A percentile compares a stretch with the other conserved stretches of the same genome.
Conservation (phyloP, 805 yeast genomes). For the Scheffersomyces amazonensis region DNA sequence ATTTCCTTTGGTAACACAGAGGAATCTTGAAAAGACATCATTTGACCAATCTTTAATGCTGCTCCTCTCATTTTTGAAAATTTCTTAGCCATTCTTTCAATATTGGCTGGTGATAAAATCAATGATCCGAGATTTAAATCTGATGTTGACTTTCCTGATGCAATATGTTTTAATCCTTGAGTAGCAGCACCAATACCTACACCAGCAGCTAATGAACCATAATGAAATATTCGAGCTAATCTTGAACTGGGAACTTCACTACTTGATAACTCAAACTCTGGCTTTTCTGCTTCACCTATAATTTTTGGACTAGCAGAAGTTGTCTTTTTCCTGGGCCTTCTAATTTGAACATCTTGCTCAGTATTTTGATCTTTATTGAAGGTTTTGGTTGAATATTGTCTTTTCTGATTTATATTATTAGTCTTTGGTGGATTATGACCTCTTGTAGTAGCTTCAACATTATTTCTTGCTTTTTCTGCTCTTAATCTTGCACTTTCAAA, state of each 20-base stretch:
- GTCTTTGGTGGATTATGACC: not conserved
- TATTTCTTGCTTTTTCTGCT: slow-evolving; percentile 2
- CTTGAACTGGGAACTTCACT: slow-evolving; percentile 85
- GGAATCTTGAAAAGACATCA: slow-evolving; percentile 92
- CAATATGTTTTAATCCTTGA: slow-evolving; percentile 70
- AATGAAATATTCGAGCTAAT: slow-evolving; percentile 86
- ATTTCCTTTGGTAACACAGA: slow-evolving; percentile 81
- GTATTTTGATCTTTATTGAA: slow-evolving; percentile 2
- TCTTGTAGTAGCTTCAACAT: not conserved
- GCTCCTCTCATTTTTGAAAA: slow-evolving; percentile 98
- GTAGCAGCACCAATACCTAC: slow-evolving; percentile 81
- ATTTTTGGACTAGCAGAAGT: not conserved
- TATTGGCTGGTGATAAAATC: slow-evolving; percentile 75
- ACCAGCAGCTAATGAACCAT: slow-evolving; percentile 89
- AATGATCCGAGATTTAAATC: slow-evolving; percentile 50
- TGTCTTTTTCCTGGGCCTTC: not conserved
- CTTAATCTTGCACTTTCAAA: slow-evolving; percentile 7
- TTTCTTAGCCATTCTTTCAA: slow-evolving; percentile 84
- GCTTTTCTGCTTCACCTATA: slow-evolving; percentile 15
- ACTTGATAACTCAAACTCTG: slow-evolving; percentile 48
- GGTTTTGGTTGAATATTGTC: slow-evolving; percentile 8
- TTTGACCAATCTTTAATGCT: slow-evolving; percentile 94
- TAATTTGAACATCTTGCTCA: not conserved
- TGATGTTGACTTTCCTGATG: slow-evolving; percentile 43
- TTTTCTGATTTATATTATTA: slow-evolving; percentile 1